Evolutionary conservation across 192 early-diverging fungal species (phyloP), one percentile per base, ranked within the genome.

Genomic region (Glomus cerebriforme): DNA sequence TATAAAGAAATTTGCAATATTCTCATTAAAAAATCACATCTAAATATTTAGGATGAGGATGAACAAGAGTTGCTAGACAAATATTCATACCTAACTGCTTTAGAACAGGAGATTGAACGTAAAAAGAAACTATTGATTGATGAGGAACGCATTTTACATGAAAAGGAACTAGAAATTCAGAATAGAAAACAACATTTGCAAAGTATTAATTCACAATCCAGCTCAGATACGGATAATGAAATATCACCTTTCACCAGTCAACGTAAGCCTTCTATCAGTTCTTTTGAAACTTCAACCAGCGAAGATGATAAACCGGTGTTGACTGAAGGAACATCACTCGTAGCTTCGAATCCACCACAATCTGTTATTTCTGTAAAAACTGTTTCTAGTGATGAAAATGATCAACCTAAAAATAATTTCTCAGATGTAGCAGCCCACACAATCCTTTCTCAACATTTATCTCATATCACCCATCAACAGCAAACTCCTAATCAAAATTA

Each of bases 101-200:
- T 77, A 31, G 76, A 77, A 49, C 76, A 77, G 31, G 76, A 77
- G 43, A 72, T 77, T 27, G 76, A 77, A 54, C 76, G 76, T 49
- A 68, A 71, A 49, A 77, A 77, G 31, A 71, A 24, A 24, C 45
- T 22, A 45, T 24, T 77, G n/a, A 68, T 19, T 22, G 35, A 68
- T 7, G 76, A 77, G 32, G 64, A 77, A 39, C 43, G 43, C 24
- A 43, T 73, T 9, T 72, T 77, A 22, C 19, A 17, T n/a, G 47
- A 73, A 59, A 49, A 34, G 2, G 72, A 73, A 5, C 72, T 27
- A 13, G 72, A 73, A 34, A 58, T 73, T n/a, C 34, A 73, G 24
- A 17, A 32, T 2, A 49, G 72, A 27, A 49, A 34, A 31, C 72
- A 59, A 59, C 22, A 73, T 59, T 59, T 73, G 19, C 35, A 31